phyloP scores from a whole-genome alignment of 345 rosid species.

The Aethionema arabicum region DNA sequence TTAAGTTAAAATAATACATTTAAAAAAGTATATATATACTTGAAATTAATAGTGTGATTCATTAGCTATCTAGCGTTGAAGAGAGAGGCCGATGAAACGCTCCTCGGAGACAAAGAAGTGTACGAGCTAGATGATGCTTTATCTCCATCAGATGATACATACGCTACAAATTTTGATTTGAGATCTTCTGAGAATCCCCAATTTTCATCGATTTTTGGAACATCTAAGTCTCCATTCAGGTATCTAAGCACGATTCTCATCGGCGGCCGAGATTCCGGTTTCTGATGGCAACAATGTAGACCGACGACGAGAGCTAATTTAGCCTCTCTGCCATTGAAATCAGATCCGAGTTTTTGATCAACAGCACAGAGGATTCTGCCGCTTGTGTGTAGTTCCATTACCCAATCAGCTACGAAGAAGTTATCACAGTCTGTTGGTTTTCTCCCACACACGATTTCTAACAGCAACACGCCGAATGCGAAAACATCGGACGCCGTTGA shows the following conservation, averaged over 20 bases:
- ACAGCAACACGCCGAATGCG: constrained; percentile 54
- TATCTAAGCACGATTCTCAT: constrained; percentile 35
- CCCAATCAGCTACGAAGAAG: constrained; percentile 53
- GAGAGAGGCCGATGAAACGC: constrained; percentile 22
- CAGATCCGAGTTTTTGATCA: constrained; percentile 42
- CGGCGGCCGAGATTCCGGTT: constrained; percentile 23
- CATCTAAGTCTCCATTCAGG: constrained; percentile 25
- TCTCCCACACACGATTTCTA: constrained; percentile 51
- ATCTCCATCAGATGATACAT: constrained; percentile 22
- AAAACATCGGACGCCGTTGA: constrained; percentile 59
- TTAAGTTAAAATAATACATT: no score
- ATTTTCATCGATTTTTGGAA: constrained; percentile 24
- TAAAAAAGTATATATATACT: background rate
- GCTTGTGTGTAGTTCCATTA: constrained; percentile 35
- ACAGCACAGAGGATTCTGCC: constrained; percentile 44
- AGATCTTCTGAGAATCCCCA: constrained; percentile 17
- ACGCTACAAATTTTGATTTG: constrained; percentile 17
- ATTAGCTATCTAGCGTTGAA: constrained; percentile 19
- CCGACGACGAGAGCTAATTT: constrained; percentile 27
- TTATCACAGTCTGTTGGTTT: constrained; percentile 36
- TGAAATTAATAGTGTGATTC: background rate
- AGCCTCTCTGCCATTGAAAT: constrained; percentile 26
- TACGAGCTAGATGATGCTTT: constrained; percentile 18
- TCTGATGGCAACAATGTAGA: constrained; percentile 33
- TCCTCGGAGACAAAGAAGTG: background rate